Base-by-base conservation (phyloP, 1,139 yeast species). In the Sugiyamaella castrensis region DNA sequence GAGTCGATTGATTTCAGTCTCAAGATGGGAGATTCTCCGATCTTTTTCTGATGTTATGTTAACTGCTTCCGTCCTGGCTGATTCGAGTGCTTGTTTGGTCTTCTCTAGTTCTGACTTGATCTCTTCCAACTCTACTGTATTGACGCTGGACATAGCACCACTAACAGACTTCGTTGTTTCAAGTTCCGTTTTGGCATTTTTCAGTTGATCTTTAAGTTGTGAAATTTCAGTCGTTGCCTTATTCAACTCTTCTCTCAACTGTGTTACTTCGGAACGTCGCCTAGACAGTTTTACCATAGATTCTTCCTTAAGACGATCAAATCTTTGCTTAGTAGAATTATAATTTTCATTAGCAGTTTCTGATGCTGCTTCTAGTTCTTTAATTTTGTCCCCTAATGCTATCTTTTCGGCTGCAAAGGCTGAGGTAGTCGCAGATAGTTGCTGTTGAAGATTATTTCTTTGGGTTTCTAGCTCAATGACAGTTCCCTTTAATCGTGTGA, bases 201-300 rank as follows among this genome's bases (percentile, higher is more conserved):
- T 61, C 15, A 55, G 52, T 34, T 62, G 62, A 16, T 57, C 57
- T 28, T 55, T 51, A 12, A 55, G 50, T 12, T 53, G 51, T 12
- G 50, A 50, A 32, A 50, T 27, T 34, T 51, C 55, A 30, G 26
- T 46, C n/a, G 53, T 54, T 19, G 53, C 52, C 12, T 53, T 51
- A 9, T 49, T 55, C 32, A 60, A 39, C 40, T 59, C 61, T 30
- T 56, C 58, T 37, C 58, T 61, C 45, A 57, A 29, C 12, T 48
- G 48, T n/a, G 39, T 36, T 11, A 37, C 52, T 30, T 66, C 57
- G 3, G 50, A 53, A 11, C 63, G 55, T 27, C 67, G 57, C 40
- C 57, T 61, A 12, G 55, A 54, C 19, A 64, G 59, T 55, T 68
- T 63, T 4, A 56, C 58, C 46, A 64, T 63, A 19, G 65, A 62